Base-by-base conservation (phyloP, 2,329 filamentous ascomycete genomes). In the Aspergillus fructus region DNA sequence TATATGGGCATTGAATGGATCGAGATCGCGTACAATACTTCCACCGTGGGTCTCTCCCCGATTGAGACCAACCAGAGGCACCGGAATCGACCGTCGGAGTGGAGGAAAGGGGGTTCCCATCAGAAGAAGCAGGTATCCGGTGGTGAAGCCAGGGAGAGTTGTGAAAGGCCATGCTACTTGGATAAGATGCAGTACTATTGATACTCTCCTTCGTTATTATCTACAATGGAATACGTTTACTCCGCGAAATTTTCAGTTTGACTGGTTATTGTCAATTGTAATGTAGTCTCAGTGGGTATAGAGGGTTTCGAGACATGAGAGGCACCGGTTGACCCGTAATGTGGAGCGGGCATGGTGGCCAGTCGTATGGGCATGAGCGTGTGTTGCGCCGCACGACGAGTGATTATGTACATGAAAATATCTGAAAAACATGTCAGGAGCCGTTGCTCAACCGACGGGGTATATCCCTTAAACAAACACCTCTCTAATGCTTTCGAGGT, bases 1-100 rank as follows among this genome's bases (percentile, higher is more conserved):
- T 68, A 68, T 40, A 63, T 77, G 61, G 76, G 69, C 0, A 70
- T 78, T 15, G 74, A 78, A 53, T 78, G 73, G 68, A 74, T 78
- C 45, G 73, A 78, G 56, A 55, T 77, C 45, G 69, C 68, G 5
- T 78, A 74, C 58, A 78, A 78, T 50, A 54, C 66, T 9, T 71
- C 71, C 0, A 40, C 21, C 0, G 39, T 59, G 21, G 60, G 62
- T 8, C 23, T 17, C 15, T 6, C 23, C 3, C 43, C 40, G 8
- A 30, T 46, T 12, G 43, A 45, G 30, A 39, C 37, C 15, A 40
- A 34, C 3, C 53, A 46, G 34, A 49, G 53, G 17, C 30, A 27
- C 37, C 49, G 37, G 3, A 15, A 49, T 53, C 56, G 49, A 15
- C 53, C 45, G 19, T 53, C 34, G 12, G 23, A 53, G n/a, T 8